Conservation (phyloP, 1,139 yeast genomes). For the Kurtzmaniella quercitrusa region DNA sequence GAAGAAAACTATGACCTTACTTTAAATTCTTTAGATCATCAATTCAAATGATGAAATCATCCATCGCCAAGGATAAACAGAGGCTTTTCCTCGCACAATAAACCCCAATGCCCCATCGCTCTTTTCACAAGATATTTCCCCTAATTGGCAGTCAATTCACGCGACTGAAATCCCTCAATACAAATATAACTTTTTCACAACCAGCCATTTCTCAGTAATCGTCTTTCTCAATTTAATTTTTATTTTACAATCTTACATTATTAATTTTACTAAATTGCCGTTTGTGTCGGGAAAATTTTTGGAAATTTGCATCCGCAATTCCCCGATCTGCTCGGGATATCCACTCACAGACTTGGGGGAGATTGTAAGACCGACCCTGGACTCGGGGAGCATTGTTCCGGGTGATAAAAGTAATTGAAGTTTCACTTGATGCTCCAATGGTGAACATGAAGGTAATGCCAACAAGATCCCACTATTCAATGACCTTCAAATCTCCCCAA, state of each 20-base stretch:
- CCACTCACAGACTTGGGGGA: neutral
- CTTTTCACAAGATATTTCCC: neutral
- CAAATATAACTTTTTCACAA: neutral
- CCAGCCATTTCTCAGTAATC: neutral
- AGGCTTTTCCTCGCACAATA: no score
- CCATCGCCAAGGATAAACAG: no score
- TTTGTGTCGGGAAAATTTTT: neutral
- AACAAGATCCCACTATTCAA: no score
- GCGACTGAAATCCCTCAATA: constrained; percentile 1
- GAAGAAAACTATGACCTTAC: no score
- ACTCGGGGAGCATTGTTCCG: neutral
- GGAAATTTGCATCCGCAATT: constrained; percentile 3
- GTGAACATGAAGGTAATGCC: no score
- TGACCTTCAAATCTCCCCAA: no score
- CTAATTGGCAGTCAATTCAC: neutral
- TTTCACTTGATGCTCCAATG: no score
- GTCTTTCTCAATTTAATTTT: neutral
- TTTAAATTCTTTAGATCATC: no score
- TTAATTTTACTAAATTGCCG: neutral
- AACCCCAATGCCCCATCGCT: neutral
- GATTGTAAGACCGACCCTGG: neutral
- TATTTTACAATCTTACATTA: neutral
- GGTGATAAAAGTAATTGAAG: no score
- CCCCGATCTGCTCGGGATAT: neutral
- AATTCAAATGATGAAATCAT: no score